Evolutionary conservation across 176 grass and related monocot genomes (phyloP).

Genomic region (Sorghum bicolor): Sorghum_bicolor_NCBIv3 NC_012877.2:4282501-4283000

Average conservation of each 20-base stretch:
- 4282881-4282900: too few species aligned
- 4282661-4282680: neutral
- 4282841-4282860: too few species aligned
- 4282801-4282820: too few species aligned
- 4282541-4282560: constrained; percentile 57
- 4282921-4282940: neutral
- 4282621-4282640: neutral
- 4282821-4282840: too few species aligned
- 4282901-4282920: too few species aligned
- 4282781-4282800: too few species aligned
- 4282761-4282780: too few species aligned
- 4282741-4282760: too few species aligned
- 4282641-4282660: constrained; percentile 4
- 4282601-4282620: neutral
- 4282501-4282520: neutral
- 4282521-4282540: constrained; percentile 37
- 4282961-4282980: too few species aligned
- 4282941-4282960: neutral
- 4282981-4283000: too few species aligned
- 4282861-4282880: too few species aligned
- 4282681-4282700: neutral
- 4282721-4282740: neutral
- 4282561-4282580: neutral
- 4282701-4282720: neutral
- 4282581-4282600: neutral